phyloP scores from a whole-genome alignment of 352 stramenopile genomes.

The Phytophthora idaei region DNA sequence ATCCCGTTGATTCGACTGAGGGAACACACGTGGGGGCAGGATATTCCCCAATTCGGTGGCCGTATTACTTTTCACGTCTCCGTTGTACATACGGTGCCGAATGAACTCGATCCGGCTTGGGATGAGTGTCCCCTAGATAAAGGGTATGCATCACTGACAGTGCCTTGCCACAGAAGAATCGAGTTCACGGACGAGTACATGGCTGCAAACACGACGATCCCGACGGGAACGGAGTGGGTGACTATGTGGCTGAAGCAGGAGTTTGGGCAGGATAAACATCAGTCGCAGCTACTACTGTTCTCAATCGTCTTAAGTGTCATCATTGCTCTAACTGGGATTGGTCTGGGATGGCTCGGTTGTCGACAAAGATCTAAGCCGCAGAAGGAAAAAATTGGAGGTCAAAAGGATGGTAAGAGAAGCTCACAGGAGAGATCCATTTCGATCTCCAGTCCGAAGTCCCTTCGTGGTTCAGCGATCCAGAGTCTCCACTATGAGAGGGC shows the following conservation, averaged over 20 bases:
- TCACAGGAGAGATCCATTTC: background rate
- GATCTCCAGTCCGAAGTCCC: background rate
- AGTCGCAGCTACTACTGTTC: conserved; percentile 1
- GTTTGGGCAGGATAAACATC: conserved; percentile 9
- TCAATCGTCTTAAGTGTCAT: conserved; percentile 9
- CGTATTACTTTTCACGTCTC: conserved; percentile 26
- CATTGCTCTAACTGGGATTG: background rate
- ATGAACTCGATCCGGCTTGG: conserved; percentile 11
- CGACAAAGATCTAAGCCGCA: background rate
- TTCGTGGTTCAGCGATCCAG: background rate
- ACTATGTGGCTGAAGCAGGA: conserved; percentile 26
- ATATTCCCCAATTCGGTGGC: conserved; percentile 1
- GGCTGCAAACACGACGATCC: conserved; percentile 11
- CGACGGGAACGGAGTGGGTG: conserved; percentile 17
- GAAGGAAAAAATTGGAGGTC: background rate
- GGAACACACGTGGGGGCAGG: conserved; percentile 26
- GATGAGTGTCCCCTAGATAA: conserved; percentile 9
- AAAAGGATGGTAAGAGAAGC: background rate
- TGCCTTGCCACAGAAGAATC: conserved; percentile 17
- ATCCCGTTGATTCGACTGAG: conserved; percentile 21
- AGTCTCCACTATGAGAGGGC: conserved; percentile 27
- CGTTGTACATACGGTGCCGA: conserved; percentile 25
- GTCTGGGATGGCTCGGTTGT: conserved; percentile 13
- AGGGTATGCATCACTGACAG: conserved; percentile 19
- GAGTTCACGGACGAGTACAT: conserved; percentile 10